Evolutionary conservation across 768 basidiomycete species (phyloP), one percentile per base, ranked within the genome.

Genomic region (Lactarius hengduanensis): DNA sequence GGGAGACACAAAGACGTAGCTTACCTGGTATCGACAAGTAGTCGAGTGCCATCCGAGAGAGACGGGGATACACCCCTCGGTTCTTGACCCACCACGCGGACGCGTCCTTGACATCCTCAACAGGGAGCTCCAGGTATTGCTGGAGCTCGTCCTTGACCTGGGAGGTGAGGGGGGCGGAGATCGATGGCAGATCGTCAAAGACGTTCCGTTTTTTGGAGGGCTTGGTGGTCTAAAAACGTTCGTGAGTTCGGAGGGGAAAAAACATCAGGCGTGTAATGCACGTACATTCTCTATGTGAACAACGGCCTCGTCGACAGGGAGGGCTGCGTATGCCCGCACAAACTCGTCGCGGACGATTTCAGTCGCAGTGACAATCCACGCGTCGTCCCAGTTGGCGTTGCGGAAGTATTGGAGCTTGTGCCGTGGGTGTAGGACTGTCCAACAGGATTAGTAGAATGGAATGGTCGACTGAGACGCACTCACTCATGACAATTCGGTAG

Each of bases 371-470:
- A 68, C 41, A 26, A 79, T 75, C 77, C 77, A 80, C 4, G 64
- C 61, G 0, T 63, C 22, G 6, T 71, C 64, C 79, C 79, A 79
- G 2, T 67, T 57, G 3, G 70, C 66, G 1, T 65, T 64, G n/a
- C 70, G 64, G 65, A 80, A 78, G 64, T 80, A 80, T 20, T 65
- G 61, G 4, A 78, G 72, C 69, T 79, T 79, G 72, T 77, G 71
- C 0, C 65, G 63, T 2, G 77, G 78, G 65, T 79, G 76, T 13
- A 79, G 74, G 22, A 79, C 78, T 80, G 40, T 9, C 9, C 34
- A 34, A 34, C 34, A 9, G 34, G 9, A 34, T 4, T 34, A 9
- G 9, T 34, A 34, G 9, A 34, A 34, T 4, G 9, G 26, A 34
- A 34, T 4, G 34, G 9, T 34, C 9, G 9, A 34, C 4, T 4